These are phyloP conservation scores for Scleromitrula shiraiana DNA, from an alignment of 2,329 filamentous ascomycete genomes.

Conservation along the genomic window DNA sequence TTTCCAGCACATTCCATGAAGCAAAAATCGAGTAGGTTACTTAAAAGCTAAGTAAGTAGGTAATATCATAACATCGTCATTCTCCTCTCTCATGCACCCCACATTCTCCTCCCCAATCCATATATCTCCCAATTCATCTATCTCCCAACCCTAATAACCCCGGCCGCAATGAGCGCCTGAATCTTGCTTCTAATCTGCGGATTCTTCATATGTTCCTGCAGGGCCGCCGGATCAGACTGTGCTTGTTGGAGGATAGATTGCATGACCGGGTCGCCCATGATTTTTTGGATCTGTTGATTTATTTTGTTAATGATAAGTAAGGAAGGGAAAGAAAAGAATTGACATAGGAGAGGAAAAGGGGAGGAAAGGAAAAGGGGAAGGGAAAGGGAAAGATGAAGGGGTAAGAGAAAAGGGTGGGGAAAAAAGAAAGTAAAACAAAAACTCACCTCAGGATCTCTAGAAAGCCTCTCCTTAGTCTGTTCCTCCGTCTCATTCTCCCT, in stretches of 20 bases:
- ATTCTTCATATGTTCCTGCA: slow-evolving; percentile 98
- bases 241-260: slow-evolving; percentile 95
- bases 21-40: no score
- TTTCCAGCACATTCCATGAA: no score
- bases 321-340: background rate
- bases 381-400: no score
- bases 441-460: slow-evolving; percentile 81
- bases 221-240: slow-evolving; percentile 81
- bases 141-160: slow-evolving; percentile 73
- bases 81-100: no score
- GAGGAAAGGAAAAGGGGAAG: no score
- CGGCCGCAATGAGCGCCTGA: slow-evolving; percentile 53
- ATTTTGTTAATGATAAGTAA: slow-evolving; percentile 13
- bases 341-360: no score
- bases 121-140: slow-evolving; percentile 14
- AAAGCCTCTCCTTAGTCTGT: slow-evolving; percentile 85
- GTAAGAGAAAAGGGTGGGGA: no score
- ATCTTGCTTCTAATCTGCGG: slow-evolving; percentile 77
- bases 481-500: slow-evolving; percentile 94
- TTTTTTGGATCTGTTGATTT: slow-evolving; percentile 65
- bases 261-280: slow-evolving; percentile 96
- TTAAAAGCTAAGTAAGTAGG: no score
- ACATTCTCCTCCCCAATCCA: background rate
- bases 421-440: background rate
- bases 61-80: no score